Evolutionary conservation across 352 stramenopile genomes (phyloP).

Genomic region (Blastocystis sp.): DNA sequence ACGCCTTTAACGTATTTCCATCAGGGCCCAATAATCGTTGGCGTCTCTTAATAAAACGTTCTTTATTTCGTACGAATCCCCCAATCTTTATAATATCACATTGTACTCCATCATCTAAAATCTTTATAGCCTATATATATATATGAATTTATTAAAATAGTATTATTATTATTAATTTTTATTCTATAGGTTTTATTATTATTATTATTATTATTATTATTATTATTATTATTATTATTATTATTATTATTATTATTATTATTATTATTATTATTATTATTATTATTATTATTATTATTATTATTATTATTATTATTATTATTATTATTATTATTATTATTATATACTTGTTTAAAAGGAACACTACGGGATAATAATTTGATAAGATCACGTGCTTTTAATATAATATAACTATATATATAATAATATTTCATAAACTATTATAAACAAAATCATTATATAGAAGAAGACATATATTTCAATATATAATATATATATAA

Average conservation of each 20-base stretch:
- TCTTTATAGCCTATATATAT: constrained; percentile 70
- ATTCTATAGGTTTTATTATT: too few relatives aligned
- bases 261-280: too few relatives aligned
- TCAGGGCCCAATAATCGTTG: constrained; percentile 88
- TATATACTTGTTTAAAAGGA: constrained; percentile 48
- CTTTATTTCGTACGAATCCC: constrained; percentile 90
- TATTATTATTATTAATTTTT: too few relatives aligned
- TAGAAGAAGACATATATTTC: constrained; percentile 49
- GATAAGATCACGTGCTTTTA: constrained; percentile 93
- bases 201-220: too few relatives aligned
- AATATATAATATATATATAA: constrained; percentile 35
- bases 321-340: too few relatives aligned
- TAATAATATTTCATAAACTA: constrained; percentile 73
- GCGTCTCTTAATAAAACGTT: constrained; percentile 92
- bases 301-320: too few relatives aligned
- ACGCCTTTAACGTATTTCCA: constrained; percentile 79
- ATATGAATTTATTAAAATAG: too few relatives aligned
- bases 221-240: neutral
- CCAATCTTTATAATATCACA: constrained; percentile 99
- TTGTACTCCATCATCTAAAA: constrained; percentile 88
- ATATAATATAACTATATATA: constrained; percentile 81
- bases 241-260: too few relatives aligned
- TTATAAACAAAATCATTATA: constrained; percentile 69
- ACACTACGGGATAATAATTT: constrained; percentile 90
- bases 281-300: too few relatives aligned